These are phyloP conservation scores for Rhizophagus clarus DNA, from an alignment of 192 early-diverging fungal species.

Conservation along the genomic window DNA sequence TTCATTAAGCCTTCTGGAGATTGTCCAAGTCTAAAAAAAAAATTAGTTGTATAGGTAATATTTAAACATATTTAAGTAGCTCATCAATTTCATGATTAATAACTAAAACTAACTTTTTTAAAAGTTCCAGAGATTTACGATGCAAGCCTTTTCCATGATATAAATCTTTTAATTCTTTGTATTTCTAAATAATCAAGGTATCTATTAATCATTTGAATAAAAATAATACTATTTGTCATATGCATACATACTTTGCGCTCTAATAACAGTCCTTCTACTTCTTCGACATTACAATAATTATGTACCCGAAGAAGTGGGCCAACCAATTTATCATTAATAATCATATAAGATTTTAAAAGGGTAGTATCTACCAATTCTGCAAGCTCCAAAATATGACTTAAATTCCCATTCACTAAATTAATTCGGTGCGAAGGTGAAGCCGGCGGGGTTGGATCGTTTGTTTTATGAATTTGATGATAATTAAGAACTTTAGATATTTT, in stretches of 20 bases:
- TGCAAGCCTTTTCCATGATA: constrained; percentile 91
- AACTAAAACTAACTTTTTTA: constrained; percentile 55
- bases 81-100: not conserved
- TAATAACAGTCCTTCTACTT: constrained; percentile 77
- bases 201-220: not conserved
- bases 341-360: constrained; percentile 87
- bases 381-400: constrained; percentile 36
- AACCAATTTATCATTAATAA: constrained; percentile 81
- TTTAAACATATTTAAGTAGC: not conserved
- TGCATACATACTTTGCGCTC: constrained; percentile 59
- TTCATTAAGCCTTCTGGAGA: constrained; percentile 53
- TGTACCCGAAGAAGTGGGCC: constrained; percentile 88
- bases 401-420: constrained; percentile 42
- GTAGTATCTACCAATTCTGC: constrained; percentile 86
- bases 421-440: constrained; percentile 32
- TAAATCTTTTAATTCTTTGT: constrained; percentile 88
- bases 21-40: constrained; percentile 44
- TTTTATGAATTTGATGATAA: constrained; percentile 24
- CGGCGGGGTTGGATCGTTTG: constrained; percentile 21
- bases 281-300: constrained; percentile 87
- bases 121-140: constrained; percentile 84
- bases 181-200: constrained; percentile 55
- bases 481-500: constrained; percentile 63
- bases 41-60: not conserved
- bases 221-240: not conserved